Evolutionary conservation across 1,284 basidiomycete species (phyloP).

Genomic region (Farysia itapuensis): DNA sequence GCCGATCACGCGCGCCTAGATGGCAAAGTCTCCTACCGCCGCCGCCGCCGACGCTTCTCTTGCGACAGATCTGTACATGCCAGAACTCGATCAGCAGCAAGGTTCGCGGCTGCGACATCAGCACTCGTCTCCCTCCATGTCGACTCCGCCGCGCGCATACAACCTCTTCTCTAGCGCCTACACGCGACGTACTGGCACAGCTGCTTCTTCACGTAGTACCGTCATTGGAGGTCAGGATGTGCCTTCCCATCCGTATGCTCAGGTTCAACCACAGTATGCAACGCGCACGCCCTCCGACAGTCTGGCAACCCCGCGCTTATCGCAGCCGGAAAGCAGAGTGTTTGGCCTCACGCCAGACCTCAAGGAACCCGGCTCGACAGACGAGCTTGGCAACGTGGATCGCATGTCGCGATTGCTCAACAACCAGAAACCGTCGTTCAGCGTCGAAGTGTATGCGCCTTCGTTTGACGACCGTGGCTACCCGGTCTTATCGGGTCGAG

Average conservation of each 20-base stretch:
- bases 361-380: slow-evolving; percentile 12
- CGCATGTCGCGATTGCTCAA: slow-evolving; percentile 21
- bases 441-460: slow-evolving; percentile 46
- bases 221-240: slow-evolving; percentile 6
- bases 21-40: too few species aligned
- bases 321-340: slow-evolving; percentile 18
- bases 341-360: slow-evolving; percentile 32
- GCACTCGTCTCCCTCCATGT: too few species aligned
- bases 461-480: slow-evolving; percentile 48
- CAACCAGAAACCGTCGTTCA: slow-evolving; percentile 36
- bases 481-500: slow-evolving; percentile 41
- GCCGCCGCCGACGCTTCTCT: too few species aligned
- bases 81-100: too few species aligned
- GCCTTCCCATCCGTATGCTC: slow-evolving; percentile 2
- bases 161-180: slow-evolving; percentile 24
- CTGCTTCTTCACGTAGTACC: slow-evolving; percentile 5
- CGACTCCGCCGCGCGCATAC: too few species aligned
- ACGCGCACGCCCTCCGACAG: slow-evolving; percentile 8
- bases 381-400: slow-evolving; percentile 15
- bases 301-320: neutral
- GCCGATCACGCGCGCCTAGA: too few species aligned
- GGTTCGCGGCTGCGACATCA: too few species aligned
- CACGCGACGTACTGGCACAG: slow-evolving; percentile 24
- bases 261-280: slow-evolving; percentile 2
- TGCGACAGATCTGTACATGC: too few species aligned